A percentile compares a stretch with the other conserved stretches of the same genome.
These are phyloP conservation scores for Podospora conica DNA, from an alignment of 495 filamentous ascomycete genomes.

Conservation along the genomic window DNA sequence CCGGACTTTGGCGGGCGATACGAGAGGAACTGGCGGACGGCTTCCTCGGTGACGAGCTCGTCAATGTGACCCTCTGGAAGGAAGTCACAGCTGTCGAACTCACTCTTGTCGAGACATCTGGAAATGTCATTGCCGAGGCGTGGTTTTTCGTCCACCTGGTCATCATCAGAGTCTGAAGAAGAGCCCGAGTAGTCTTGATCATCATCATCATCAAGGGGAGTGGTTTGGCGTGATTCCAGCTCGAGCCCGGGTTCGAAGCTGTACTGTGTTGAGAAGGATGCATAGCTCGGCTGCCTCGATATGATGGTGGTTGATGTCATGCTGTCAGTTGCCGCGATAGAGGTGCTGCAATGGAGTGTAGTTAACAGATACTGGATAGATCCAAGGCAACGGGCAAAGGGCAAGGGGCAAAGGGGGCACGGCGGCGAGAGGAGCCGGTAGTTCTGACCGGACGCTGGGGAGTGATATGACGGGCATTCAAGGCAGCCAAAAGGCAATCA, in stretches of 20 bases:
- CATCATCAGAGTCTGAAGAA: background rate
- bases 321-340: background rate
- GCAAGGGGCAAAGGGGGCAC: no score
- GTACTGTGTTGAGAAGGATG: background rate
- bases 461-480: background rate
- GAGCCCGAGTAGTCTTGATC: background rate
- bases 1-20: background rate
- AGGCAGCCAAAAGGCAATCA: background rate
- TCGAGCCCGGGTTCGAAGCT: background rate
- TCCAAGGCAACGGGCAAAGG: no score
- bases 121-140: background rate
- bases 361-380: background rate
- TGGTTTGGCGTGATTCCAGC: background rate
- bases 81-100: conserved; percentile 1
- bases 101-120: background rate
- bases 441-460: no score
- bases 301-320: background rate
- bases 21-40: background rate
- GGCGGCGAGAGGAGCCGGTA: no score
- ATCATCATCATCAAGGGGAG: background rate
- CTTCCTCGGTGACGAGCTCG: background rate
- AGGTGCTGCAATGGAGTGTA: background rate
- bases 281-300: background rate
- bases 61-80: conserved; percentile 6
- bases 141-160: background rate